Evolutionary conservation across 371 early-diverging fungal genomes (phyloP), one percentile per base, ranked within the genome.

Genomic region (Zychaea mexicana): DNA sequence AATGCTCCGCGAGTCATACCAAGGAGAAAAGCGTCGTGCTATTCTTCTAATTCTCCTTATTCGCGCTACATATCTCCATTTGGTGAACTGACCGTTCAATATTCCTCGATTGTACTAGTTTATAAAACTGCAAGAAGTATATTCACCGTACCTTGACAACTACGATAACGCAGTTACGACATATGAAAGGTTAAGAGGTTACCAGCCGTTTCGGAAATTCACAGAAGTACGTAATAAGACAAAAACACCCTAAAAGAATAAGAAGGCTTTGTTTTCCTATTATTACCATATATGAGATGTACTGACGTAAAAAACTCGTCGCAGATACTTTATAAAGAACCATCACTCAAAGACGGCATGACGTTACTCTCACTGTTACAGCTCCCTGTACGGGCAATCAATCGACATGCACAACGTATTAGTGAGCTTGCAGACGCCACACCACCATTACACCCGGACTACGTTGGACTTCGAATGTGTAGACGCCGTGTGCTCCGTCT

Each of bases 131-230:
- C 31, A 78, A 24, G 65, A 72, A 7, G 58, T 67, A 12, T 81
- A 81, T 38, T 61, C 59, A 26, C 52, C 53, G 2, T 81, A 78
- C 47, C 49, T 78, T 8, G 66, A 68, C n/a, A 76, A 81, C 47
- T 81, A 81, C 47, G 74, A 57, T 57, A 65, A 72, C 19, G 65
- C 74, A 2, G 61, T 78, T 5, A 75, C 78, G n/a, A 78, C 76
- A 2, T 76, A 73, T 59, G 78, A 81, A 38, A 60, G 78, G 26
- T 49, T 81, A 22, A 60, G 71, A 27, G 53, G 71, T 56, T 77
- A 76, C 39, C 72, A 73, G 33, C 78, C 78, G 1, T 81, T 81
- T 47, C 76, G 76, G 39, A 81, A 81, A 59, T 81, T 77, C 57
- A 66, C 78, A 38, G 78, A 78, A 49, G 80, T 71, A 70, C 67